These are phyloP conservation scores for Sclerotinia trifoliorum DNA, from an alignment of 2,329 filamentous ascomycete genomes.

Conservation along the genomic window DNA sequence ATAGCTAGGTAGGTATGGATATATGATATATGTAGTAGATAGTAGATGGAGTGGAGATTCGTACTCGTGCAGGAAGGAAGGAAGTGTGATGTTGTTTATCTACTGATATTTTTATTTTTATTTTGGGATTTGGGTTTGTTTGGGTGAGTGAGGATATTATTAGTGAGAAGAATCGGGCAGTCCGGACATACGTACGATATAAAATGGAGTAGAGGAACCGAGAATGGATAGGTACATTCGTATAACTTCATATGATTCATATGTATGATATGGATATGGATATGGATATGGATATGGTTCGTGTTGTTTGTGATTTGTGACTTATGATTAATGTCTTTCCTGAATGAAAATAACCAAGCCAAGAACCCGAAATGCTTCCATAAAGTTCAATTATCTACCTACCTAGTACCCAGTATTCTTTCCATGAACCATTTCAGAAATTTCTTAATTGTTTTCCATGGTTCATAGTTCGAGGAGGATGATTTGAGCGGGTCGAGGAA, in stretches of 20 bases:
- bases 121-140: background rate
- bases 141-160: too few species aligned
- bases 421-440: background rate
- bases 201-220: background rate
- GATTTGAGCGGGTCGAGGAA: constrained; percentile 6
- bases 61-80: background rate
- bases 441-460: background rate
- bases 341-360: background rate
- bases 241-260: background rate
- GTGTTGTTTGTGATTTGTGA: background rate
- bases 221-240: background rate
- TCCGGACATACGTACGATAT: background rate
- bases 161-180: background rate
- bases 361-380: background rate
- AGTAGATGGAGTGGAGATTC: background rate
- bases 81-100: background rate
- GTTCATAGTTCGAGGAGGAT: background rate
- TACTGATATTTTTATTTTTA: background rate
- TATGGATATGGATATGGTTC: background rate
- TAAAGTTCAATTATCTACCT: background rate
- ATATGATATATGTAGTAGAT: too few species aligned
- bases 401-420: background rate
- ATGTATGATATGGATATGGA: background rate
- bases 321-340: too few species aligned
- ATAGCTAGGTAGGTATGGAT: background rate